A percentile compares a stretch with the other conserved stretches of the same genome.
Conservation (phyloP, 2,329 filamentous ascomycete genomes). For the Cercospora brassicicola region DNA sequence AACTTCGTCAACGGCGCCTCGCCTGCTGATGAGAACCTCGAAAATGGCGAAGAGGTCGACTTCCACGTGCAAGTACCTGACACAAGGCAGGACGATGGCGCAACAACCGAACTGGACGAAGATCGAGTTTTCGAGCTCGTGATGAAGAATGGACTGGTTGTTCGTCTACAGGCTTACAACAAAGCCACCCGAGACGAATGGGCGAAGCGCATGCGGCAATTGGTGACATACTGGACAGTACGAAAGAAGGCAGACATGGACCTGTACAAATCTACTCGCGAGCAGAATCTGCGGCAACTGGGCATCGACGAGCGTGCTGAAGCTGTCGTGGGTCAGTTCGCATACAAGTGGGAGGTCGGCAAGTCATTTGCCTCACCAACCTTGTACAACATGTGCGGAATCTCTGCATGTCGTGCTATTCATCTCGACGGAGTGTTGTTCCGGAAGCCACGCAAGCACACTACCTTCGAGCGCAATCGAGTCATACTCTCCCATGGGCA, state of each 20-base stretch:
- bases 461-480: slow-evolving; percentile 61
- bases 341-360: slow-evolving; percentile 67
- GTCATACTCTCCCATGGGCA: slow-evolving; percentile 62
- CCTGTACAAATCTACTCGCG: slow-evolving; percentile 58
- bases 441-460: slow-evolving; percentile 62
- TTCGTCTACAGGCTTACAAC: slow-evolving; percentile 60
- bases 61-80: slow-evolving; percentile 47
- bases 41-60: slow-evolving; percentile 57
- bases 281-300: slow-evolving; percentile 59
- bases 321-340: slow-evolving; percentile 65
- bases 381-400: slow-evolving; percentile 68
- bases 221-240: slow-evolving; percentile 63
- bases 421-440: slow-evolving; percentile 63
- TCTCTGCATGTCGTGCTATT: slow-evolving; percentile 62
- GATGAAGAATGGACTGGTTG: slow-evolving; percentile 61
- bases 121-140: slow-evolving; percentile 62
- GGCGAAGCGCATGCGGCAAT: slow-evolving; percentile 57
- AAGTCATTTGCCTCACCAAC: slow-evolving; percentile 62
- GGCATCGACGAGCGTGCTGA: slow-evolving; percentile 67
- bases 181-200: slow-evolving; percentile 60
- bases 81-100: slow-evolving; percentile 51
- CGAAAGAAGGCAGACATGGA: slow-evolving; percentile 58
- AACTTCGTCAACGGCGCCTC: slow-evolving; percentile 54
- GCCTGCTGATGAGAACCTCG: slow-evolving; percentile 54
- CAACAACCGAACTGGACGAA: slow-evolving; percentile 55